Evolutionary conservation across 495 filamentous ascomycete genomes (phyloP), one percentile per base, ranked within the genome.

Genomic region (Lasiosphaeria miniovina): DNA sequence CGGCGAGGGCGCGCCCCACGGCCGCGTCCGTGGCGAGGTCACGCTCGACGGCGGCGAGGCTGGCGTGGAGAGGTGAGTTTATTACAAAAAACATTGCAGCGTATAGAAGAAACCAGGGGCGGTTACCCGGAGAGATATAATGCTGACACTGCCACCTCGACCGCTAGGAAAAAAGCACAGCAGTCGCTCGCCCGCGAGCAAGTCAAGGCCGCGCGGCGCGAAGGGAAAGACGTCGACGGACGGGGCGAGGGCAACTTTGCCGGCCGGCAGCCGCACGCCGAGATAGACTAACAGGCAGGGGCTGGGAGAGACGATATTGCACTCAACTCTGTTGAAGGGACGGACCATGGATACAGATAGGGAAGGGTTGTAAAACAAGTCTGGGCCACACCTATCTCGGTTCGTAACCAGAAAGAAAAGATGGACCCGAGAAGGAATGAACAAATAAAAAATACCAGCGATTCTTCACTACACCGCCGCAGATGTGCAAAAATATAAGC

Each of bases 61-160:
- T 7, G 75, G 73, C 58, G 49, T 78, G 38, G 73, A 76, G 54
- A 69, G 73, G 74, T 77, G 56, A 43, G 74, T n/a, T 36, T 34
- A 32, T 33, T 34, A 32, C 31, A 3, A 35, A 36, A 34, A 6
- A 35, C 52, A 34, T 15, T 36, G 45, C 49, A 15, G 53, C 11
- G 17, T 11, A n/a, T 52, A n/a, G 15, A 35, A 6, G 49, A 34
- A 9, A 34, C 36, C 5, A 24, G 12, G 24, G 2, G 24, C 24
- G 2, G 24, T 24, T 24, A 24, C 24, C 2, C 24, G 24, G 0
- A 24, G 24, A 24, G 24, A 24, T 24, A 41, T 41, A 41, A 41
- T 41, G 38, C 43, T 46, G 12, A 46, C 43, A 46, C 11, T 14
- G 6, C 12, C 43, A 46, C 43, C 12, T 12, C 38, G 12, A 41